Evolutionary conservation across 306 rosid species (phyloP).

Genomic region (Trifolium dubium): DNA sequence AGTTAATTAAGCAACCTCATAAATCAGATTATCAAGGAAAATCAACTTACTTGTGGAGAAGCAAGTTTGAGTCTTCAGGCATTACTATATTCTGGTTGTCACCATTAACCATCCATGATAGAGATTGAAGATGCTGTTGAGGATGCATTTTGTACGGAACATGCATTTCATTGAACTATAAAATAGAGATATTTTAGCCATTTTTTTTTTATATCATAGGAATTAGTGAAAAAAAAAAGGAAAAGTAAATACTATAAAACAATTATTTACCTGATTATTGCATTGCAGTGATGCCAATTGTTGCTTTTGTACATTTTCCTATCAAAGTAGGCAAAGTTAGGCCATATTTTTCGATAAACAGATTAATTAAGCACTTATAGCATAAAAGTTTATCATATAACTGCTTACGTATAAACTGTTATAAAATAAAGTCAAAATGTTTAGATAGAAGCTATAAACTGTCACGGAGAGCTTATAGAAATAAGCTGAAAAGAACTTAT

Average conservation of each 20-base stretch:
- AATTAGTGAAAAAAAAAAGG: background rate
- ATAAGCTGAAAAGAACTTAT: too few species aligned
- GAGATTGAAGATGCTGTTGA: constrained; percentile 77
- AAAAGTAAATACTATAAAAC: background rate
- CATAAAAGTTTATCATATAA: too few species aligned
- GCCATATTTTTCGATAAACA: too few species aligned
- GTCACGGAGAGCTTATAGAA: too few species aligned
- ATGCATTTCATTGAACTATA: constrained; percentile 78
- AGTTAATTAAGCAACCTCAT: background rate
- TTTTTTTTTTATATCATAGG: background rate
- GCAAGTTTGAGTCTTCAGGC: constrained; percentile 70
- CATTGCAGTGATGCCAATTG: constrained; percentile 73
- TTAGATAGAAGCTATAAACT: too few species aligned
- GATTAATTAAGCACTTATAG: too few species aligned
- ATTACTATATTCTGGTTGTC: constrained; percentile 48
- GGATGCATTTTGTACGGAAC: constrained; percentile 68
- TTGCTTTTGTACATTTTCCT: constrained; percentile 77
- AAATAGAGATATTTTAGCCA: constrained; percentile 32
- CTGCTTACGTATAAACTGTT: too few species aligned
- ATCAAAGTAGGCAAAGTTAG: constrained; percentile 11
- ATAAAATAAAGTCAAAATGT: too few species aligned
- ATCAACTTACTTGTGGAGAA: constrained; percentile 65
- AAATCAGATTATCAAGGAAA: constrained; percentile 6
- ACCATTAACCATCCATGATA: constrained; percentile 65
- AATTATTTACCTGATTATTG: constrained; percentile 72